These are phyloP conservation scores for Spergularia azorica DNA, from an alignment of 179 eudicot species.

Conservation along the genomic window DNA sequence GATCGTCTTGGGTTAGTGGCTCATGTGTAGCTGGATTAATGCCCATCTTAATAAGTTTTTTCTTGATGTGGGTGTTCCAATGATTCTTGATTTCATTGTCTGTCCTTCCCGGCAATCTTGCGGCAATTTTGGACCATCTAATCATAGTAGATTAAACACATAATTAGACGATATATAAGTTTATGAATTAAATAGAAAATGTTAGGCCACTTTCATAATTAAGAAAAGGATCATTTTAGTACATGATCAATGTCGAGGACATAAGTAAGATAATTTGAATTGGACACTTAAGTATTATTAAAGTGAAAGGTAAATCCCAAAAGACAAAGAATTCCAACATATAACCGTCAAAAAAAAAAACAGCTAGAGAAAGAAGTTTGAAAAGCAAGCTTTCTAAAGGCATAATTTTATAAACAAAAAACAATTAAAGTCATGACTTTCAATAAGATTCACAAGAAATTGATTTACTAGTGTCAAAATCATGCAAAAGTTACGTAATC, in stretches of 20 bases:
- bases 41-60: conserved; percentile 86
- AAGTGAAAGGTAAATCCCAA: conserved; percentile 3
- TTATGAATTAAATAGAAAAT: background rate
- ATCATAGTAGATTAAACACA: background rate
- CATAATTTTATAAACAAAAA: background rate
- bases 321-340: conserved; percentile 2
- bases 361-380: background rate
- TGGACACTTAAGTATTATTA: background rate
- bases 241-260: background rate
- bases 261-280: background rate
- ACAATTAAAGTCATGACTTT: background rate
- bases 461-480: conserved; percentile 18
- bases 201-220: background rate
- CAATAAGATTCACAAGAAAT: conserved; percentile 11
- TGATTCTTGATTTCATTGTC: conserved; percentile 93
- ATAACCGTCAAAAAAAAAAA: conserved; percentile 11
- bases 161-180: background rate
- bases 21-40: conserved; percentile 87
- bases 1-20: conserved; percentile 42
- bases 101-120: conserved; percentile 84
- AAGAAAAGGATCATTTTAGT: background rate
- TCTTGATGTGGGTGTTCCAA: conserved; percentile 94
- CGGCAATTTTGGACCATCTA: conserved; percentile 97
- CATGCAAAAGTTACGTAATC: conserved; percentile 27
- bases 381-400: conserved; percentile 14